A percentile compares a stretch with the other conserved stretches of the same genome.
Conservation (phyloP, 176 grass and related monocot species). For the Chrysopogon serrulatus region DNA sequence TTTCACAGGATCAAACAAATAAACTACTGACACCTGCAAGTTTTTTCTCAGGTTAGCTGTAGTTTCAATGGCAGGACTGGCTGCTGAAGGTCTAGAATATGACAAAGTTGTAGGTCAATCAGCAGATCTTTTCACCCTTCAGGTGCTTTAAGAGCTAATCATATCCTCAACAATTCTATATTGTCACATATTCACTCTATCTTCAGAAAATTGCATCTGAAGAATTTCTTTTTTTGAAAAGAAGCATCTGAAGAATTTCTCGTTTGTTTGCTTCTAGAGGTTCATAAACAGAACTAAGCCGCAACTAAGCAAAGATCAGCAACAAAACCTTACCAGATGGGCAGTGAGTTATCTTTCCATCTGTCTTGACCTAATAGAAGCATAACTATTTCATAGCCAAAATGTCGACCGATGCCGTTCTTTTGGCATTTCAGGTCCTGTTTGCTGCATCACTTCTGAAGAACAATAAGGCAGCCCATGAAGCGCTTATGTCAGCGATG, state of each 20-base stretch:
- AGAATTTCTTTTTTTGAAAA: no score
- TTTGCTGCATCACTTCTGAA: conserved; percentile 84
- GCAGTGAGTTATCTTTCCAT: conserved; percentile 51
- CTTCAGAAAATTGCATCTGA: not conserved
- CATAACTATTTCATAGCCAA: not conserved
- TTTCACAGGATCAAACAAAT: not conserved
- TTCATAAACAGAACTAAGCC: conserved; percentile 87
- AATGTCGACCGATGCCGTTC: not conserved
- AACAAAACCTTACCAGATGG: conserved; percentile 97
- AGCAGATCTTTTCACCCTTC: conserved; percentile 81
- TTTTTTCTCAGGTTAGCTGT: conserved; percentile 66
- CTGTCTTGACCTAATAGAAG: not conserved
- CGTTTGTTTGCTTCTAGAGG: conserved; percentile 39
- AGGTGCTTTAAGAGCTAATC: conserved; percentile 34
- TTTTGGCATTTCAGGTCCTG: conserved; percentile 50
- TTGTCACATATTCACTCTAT: not conserved
- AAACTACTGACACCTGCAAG: not conserved
- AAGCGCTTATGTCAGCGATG: conserved; percentile 79
- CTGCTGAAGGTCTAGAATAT: conserved; percentile 90
- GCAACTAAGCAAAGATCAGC: conserved; percentile 69
- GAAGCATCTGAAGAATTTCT: not conserved
- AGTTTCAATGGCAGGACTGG: conserved; percentile 92
- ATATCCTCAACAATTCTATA: not conserved
- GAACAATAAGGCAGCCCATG: conserved; percentile 71
- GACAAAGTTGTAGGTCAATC: conserved; percentile 95